Evolutionary conservation across 2,329 filamentous ascomycete species (phyloP).

Genomic region (Colletotrichum navitas): DNA sequence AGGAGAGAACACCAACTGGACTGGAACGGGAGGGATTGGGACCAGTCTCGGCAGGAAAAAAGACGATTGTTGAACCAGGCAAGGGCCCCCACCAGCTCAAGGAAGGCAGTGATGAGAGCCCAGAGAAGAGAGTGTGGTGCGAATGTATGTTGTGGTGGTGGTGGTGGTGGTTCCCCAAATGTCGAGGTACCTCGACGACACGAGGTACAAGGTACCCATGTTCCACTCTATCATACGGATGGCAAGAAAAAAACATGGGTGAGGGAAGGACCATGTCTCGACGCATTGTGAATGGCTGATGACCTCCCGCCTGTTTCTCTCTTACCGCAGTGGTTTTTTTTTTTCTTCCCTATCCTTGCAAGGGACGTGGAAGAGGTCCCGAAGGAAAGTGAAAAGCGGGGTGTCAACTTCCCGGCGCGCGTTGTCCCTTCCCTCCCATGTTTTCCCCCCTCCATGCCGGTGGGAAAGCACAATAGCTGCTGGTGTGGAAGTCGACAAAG

Average conservation of each 20-base stretch:
- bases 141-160: slow-evolving; percentile 4
- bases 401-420: slow-evolving; percentile 16
- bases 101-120: slow-evolving; percentile 38
- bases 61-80: slow-evolving; percentile 44
- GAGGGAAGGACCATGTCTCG: slow-evolving; percentile 26
- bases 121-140: slow-evolving; percentile 17
- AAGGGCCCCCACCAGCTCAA: slow-evolving; percentile 40
- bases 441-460: slow-evolving; percentile 34
- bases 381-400: slow-evolving; percentile 26
- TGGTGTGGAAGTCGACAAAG: slow-evolving; percentile 6
- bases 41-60: slow-evolving; percentile 39
- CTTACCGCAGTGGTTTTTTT: slow-evolving; percentile 13
- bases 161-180: not conserved
- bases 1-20: slow-evolving; percentile 32
- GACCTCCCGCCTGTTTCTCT: slow-evolving; percentile 20
- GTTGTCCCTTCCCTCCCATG: slow-evolving; percentile 19
- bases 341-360: not conserved
- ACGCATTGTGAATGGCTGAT: slow-evolving; percentile 36
- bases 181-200: slow-evolving; percentile 25
- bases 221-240: not conserved
- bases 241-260: not conserved
- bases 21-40: slow-evolving; percentile 35
- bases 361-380: slow-evolving; percentile 18
- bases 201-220: slow-evolving; percentile 4
- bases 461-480: slow-evolving; percentile 35